Base-by-base conservation (phyloP, 306 rosid species). In the Medicago ruthenica region DNA sequence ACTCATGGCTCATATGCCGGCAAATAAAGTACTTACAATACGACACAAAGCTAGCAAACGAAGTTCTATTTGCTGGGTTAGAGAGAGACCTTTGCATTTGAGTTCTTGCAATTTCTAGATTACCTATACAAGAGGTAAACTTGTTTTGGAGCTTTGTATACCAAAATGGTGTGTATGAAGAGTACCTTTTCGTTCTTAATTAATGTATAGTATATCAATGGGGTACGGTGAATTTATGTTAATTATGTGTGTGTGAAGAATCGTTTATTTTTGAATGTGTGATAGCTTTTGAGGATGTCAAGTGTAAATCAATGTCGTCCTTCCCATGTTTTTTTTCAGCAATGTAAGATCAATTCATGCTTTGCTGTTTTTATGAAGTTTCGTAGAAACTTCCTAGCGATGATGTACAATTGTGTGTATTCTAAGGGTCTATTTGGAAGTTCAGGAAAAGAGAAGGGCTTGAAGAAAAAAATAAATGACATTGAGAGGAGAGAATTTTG, bases 1-100 rank as follows among this genome's bases (percentile, higher is more conserved):
- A 15, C 6, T 60, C 45, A 40, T 75, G 82, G 67, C 55, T 80
- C 81, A 80, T 83, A 77, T 81, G 86, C 82, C 80, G 85, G 42
- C 80, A 55, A 81, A 86, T 83, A 57, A 81, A 67, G 42, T 62
- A 31, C 41, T 39, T 47, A 1, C 22, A 57, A 67, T 71, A 60
- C 8, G 74, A 84, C 74, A 76, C 9, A 27, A 74, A 48, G 48
- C 40, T 31, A 20, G 20, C 16, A 39, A 81, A 22, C 42, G 20
- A 71, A 73, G 63, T 57, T 71, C 16, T 50, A 12, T 71, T 50
- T 79, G 73, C 71, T 74, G 62, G 50, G 39, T 79, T 59, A 18
- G 78, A 79, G 66, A 76, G 77, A 70, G 82, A 59, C 83, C 50
- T 59, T 59, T 31, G 9, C 10, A 34, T 70, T 65, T 61, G 63